phyloP scores from a whole-genome alignment of 2,329 filamentous ascomycete species.

The Pseudogymnoascus pannorum region DNA sequence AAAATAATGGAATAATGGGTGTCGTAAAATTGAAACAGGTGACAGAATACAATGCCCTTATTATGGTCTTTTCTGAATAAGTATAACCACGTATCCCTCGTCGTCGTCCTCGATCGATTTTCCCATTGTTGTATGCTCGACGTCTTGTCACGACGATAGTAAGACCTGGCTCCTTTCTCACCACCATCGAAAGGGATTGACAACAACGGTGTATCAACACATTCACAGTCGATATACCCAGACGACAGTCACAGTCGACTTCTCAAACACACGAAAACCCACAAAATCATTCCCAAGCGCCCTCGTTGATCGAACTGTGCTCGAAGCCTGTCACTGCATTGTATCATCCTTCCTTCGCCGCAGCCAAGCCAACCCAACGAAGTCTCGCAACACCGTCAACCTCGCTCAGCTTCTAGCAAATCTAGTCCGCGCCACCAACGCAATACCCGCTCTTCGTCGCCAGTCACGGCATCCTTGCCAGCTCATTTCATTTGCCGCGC shows the following conservation, averaged over 20 bases:
- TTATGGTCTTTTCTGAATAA: not conserved
- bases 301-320: slow-evolving; percentile 8
- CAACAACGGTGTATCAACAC: not conserved
- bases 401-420: not conserved
- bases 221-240: too few relatives aligned
- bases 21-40: slow-evolving; percentile 8
- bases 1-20: slow-evolving; percentile 6
- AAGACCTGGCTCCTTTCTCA: not conserved
- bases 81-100: slow-evolving; percentile 5
- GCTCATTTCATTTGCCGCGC: slow-evolving; percentile 6
- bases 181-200: not conserved
- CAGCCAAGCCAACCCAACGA: not conserved
- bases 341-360: slow-evolving; percentile 5
- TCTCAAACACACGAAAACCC: slow-evolving; percentile 4
- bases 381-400: slow-evolving; percentile 4
- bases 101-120: not conserved
- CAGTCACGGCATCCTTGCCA: not conserved
- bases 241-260: not conserved
- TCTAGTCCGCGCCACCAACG: not conserved
- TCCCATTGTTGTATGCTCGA: slow-evolving; percentile 2
- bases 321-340: slow-evolving; percentile 7
- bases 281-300: slow-evolving; percentile 7
- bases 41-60: slow-evolving; percentile 6
- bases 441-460: slow-evolving; percentile 1
- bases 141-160: slow-evolving; percentile 5